A percentile compares a stretch with the other conserved stretches of the same genome.
These are phyloP conservation scores for Anthracocystis setariae DNA, from an alignment of 1,284 basidiomycete species.

Conservation along the genomic window DNA sequence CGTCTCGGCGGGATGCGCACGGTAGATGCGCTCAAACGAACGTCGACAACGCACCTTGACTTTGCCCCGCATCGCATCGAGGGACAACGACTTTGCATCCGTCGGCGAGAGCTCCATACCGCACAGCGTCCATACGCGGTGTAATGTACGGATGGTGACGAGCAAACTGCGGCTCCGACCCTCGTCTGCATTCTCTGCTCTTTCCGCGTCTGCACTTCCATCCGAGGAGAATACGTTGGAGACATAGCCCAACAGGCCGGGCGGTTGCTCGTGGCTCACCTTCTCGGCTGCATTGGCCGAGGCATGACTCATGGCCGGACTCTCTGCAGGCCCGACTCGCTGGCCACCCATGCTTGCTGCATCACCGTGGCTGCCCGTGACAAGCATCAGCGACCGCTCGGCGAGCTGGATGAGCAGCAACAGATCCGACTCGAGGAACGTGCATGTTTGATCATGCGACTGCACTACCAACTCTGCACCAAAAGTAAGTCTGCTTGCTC, in stretches of 20 bases:
- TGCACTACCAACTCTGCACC: slow-evolving; percentile 39
- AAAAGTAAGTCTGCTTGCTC: slow-evolving; percentile 30
- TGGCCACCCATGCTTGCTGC: background rate
- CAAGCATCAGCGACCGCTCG: slow-evolving; percentile 49
- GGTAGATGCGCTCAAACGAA: slow-evolving; percentile 82
- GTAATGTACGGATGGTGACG: slow-evolving; percentile 45
- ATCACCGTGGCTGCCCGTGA: slow-evolving; percentile 3
- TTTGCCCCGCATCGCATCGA: slow-evolving; percentile 34
- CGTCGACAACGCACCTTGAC: slow-evolving; percentile 38
- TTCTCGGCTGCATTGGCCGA: slow-evolving; percentile 15
- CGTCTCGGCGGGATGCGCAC: slow-evolving; percentile 80
- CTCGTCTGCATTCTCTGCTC: slow-evolving; percentile 4
- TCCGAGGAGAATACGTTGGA: slow-evolving; percentile 56
- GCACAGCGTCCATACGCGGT: slow-evolving; percentile 44
- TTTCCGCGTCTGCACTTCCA: background rate
- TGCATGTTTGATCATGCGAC: slow-evolving; percentile 24
- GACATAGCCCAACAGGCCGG: slow-evolving; percentile 53
- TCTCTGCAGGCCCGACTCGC: slow-evolving; percentile 1
- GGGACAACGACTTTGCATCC: slow-evolving; percentile 44
- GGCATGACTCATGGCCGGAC: background rate
- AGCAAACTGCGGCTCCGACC: slow-evolving; percentile 21
- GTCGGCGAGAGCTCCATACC: slow-evolving; percentile 12
- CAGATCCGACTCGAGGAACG: slow-evolving; percentile 48
- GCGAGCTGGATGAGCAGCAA: slow-evolving; percentile 52
- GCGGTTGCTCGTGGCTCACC: slow-evolving; percentile 3